Evolutionary conservation across 192 early-diverging fungal species (phyloP).

Genomic region (Backusella parvicylindrica): DNA sequence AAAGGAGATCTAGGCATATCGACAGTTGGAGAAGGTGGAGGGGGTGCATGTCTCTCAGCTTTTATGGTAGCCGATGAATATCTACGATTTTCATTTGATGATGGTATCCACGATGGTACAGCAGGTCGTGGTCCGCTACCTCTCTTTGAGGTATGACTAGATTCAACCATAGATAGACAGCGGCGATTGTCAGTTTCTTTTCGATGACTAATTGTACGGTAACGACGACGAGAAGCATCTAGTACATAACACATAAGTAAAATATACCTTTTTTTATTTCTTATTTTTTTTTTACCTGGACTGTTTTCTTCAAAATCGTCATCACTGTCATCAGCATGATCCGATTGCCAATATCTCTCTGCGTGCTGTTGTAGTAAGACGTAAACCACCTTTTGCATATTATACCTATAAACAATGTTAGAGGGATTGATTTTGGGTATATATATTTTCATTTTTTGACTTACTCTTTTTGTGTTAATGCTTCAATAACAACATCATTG

Average conservation of each 20-base stretch:
- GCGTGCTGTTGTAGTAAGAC: slow-evolving; percentile 35
- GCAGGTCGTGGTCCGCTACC: neutral
- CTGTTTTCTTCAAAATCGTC: slow-evolving; percentile 12
- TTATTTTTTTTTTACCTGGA: slow-evolving; percentile 2
- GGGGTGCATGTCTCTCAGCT: neutral
- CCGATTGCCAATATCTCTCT: slow-evolving; percentile 33
- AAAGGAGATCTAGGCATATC: slow-evolving; percentile 6
- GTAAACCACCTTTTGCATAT: slow-evolving; percentile 40
- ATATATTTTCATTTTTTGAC: neutral
- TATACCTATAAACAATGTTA: slow-evolving; percentile 14
- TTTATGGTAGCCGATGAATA: slow-evolving; percentile 12
- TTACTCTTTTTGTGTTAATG: slow-evolving; percentile 31
- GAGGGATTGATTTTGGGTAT: neutral
- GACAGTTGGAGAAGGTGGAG: neutral
- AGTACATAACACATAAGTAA: neutral
- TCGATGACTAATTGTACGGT: slow-evolving; percentile 18
- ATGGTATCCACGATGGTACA: slow-evolving; percentile 9
- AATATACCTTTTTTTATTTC: neutral
- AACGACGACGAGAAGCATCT: slow-evolving; percentile 20
- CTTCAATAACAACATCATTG: slow-evolving; percentile 27
- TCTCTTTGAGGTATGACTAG: neutral
- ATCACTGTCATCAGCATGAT: slow-evolving; percentile 31
- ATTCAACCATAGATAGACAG: slow-evolving; percentile 25
- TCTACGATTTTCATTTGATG: neutral
- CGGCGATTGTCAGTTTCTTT: slow-evolving; percentile 16